Percentiles rank a stretch among this genome's conserved stretches.
phyloP scores from a whole-genome alignment of 495 filamentous ascomycete species.

The Parathielavia hyrcaniae region DNA sequence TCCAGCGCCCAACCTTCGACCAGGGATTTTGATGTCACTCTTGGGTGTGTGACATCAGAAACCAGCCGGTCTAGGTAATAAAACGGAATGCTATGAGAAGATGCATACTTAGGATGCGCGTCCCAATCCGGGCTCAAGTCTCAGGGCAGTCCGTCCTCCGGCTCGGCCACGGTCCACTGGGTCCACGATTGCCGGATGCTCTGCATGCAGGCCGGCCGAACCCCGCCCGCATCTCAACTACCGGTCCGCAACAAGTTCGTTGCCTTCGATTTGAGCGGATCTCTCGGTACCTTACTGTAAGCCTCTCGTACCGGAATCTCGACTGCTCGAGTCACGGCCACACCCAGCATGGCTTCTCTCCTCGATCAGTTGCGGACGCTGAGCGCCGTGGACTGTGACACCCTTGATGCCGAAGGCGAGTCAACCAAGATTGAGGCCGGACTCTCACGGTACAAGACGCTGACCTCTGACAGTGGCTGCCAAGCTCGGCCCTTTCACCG shows the following conservation, averaged over 20 bases:
- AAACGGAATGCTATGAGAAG: no score
- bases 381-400: slow-evolving; percentile 55
- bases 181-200: not conserved
- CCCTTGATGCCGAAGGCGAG: slow-evolving; percentile 49
- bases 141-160: not conserved
- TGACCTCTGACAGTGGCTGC: slow-evolving; percentile 43
- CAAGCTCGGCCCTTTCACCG: slow-evolving; percentile 53
- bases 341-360: slow-evolving; percentile 23
- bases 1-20: no score
- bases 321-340: not conserved
- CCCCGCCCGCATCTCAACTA: not conserved
- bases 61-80: no score
- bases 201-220: not conserved
- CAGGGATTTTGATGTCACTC: no score
- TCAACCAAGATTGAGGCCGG: not conserved
- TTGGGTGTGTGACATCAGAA: no score
- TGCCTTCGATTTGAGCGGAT: not conserved
- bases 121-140: no score
- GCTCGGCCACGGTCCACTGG: not conserved
- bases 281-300: no score
- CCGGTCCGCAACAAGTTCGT: not conserved
- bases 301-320: no score
- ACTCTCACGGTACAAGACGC: not conserved
- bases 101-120: no score
- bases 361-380: slow-evolving; percentile 40